Evolutionary conservation across 139 green algal species (phyloP).

Genomic region (Deuterostichococcus epilithicus): DNA sequence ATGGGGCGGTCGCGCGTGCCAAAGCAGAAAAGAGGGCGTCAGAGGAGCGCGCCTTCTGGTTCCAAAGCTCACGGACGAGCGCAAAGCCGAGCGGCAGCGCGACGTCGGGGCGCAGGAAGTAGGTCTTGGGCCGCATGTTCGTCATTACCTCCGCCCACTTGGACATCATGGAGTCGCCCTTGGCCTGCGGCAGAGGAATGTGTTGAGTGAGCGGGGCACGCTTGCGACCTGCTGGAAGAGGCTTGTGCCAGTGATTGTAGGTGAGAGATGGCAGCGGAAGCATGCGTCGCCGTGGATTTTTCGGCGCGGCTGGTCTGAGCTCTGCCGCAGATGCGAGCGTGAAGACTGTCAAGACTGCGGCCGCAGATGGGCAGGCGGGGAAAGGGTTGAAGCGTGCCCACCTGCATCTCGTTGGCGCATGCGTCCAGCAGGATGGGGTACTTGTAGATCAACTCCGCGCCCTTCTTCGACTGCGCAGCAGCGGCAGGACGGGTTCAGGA

Average conservation of each 20-base stretch:
- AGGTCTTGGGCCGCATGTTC: constrained; percentile 88
- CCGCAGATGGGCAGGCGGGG: no score
- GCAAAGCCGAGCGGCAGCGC: constrained; percentile 73
- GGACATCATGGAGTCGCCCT: constrained; percentile 78
- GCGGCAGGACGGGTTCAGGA: background rate
- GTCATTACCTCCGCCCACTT: constrained; percentile 90
- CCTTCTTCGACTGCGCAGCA: constrained; percentile 42
- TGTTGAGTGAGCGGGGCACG: background rate
- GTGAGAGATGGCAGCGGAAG: no score
- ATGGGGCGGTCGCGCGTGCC: no score
- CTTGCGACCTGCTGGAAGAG: constrained; percentile 10
- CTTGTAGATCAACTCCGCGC: constrained; percentile 46
- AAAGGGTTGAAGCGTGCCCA: no score
- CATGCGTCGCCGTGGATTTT: no score
- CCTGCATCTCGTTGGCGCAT: constrained; percentile 76
- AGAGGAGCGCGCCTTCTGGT: constrained; percentile 61
- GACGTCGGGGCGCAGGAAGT: constrained; percentile 86
- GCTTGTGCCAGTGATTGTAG: no score
- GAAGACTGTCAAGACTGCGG: no score
- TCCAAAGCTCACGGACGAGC: constrained; percentile 74
- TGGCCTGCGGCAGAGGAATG: background rate
- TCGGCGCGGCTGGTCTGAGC: no score
- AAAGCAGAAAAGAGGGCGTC: no score
- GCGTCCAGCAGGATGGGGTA: constrained; percentile 81
- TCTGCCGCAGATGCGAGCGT: no score